Percentiles rank a stretch among this genome's conserved stretches.
Conservation (phyloP, 2,329 filamentous ascomycete genomes). For the Trichoderma atroviride region DNA sequence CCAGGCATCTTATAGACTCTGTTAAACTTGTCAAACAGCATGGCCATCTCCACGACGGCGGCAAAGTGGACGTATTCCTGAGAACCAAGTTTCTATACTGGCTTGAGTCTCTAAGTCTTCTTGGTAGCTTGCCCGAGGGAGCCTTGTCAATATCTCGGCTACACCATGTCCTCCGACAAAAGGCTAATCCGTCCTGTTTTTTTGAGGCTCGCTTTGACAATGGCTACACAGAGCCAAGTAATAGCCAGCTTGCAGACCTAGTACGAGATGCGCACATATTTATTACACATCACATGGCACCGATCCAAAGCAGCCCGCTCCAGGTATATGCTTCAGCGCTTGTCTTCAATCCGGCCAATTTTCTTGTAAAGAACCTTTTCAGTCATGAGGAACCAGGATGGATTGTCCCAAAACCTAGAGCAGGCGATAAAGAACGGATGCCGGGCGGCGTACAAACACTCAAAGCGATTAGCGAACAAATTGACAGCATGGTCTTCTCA, state of each 20-base stretch:
- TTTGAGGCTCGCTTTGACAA: not conserved
- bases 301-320: not conserved
- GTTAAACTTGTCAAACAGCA: not conserved
- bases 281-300: not conserved
- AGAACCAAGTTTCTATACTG: constrained; percentile 44
- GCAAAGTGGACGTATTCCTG: not conserved
- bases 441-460: not conserved
- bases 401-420: not conserved
- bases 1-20: constrained; percentile 27
- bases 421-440: not conserved
- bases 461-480: not conserved
- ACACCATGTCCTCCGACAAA: not conserved
- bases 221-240: not conserved
- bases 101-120: constrained; percentile 47
- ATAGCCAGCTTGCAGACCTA: not conserved
- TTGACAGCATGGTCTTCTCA: not conserved
- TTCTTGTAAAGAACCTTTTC: not conserved
- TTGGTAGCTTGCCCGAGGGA: constrained; percentile 33
- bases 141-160: constrained; percentile 26
- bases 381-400: not conserved
- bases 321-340: not conserved
- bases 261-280: not conserved
- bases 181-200: not conserved
- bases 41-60: not conserved
- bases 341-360: not conserved